These are phyloP conservation scores for Cercospora sp. DNA, from an alignment of 2,329 filamentous ascomycete genomes.

Conservation along the genomic window DNA sequence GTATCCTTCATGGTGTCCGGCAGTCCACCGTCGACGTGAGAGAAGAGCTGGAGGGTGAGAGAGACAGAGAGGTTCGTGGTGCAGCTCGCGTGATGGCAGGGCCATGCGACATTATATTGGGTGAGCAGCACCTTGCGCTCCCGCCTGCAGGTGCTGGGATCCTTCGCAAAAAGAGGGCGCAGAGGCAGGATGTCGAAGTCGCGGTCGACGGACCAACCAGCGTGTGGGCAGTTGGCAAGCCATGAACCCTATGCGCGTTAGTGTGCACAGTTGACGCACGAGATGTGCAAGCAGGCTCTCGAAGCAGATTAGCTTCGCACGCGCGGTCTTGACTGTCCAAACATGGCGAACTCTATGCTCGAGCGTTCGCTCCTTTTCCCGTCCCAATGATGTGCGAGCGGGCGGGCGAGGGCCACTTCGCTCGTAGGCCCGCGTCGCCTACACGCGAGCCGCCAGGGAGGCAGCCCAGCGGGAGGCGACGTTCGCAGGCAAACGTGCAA, in stretches of 20 bases:
- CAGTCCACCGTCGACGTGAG: neutral
- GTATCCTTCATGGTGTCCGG: neutral
- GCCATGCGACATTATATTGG: constrained; percentile 19
- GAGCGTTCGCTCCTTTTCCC: neutral
- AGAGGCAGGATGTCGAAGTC: neutral
- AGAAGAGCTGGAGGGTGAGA: neutral
- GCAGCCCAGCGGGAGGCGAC: neutral
- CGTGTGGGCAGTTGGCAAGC: neutral
- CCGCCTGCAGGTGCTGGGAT: constrained; percentile 16
- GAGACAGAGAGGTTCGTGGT: constrained; percentile 1
- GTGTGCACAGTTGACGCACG: neutral
- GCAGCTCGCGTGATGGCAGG: constrained; percentile 20
- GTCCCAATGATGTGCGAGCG: neutral
- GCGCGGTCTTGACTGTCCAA: neutral
- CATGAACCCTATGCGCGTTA: neutral
- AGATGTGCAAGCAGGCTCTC: constrained; percentile 1
- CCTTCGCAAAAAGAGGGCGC: neutral
- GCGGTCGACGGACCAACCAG: neutral
- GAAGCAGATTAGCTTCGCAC: neutral
- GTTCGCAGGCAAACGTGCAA: neutral
- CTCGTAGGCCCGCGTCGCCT: neutral
- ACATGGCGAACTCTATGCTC: neutral
- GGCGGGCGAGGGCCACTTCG: neutral
- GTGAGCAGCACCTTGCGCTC: constrained; percentile 14
- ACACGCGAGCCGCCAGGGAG: neutral